Evolutionary conservation across 345 rosid species (phyloP).

Genomic region (Eutrema yunnanense): DNA sequence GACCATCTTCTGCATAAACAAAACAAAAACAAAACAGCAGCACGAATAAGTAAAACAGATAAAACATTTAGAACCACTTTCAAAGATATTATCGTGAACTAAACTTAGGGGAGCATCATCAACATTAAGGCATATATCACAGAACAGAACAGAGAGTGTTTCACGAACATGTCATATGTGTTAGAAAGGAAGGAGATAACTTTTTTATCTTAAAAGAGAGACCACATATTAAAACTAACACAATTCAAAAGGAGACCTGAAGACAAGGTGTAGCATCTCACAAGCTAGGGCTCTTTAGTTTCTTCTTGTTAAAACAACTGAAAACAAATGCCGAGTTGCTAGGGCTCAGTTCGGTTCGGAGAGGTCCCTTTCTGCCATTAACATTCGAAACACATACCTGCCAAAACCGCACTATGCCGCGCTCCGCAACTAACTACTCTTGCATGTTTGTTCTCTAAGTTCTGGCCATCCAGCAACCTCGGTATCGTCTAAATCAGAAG

Average conservation of each 20-base stretch:
- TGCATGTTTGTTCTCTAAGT: constrained; percentile 47
- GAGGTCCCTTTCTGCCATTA: constrained; percentile 7
- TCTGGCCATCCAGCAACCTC: constrained; percentile 53
- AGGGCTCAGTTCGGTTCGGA: constrained; percentile 13
- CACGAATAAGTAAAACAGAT: background rate
- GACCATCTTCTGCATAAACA: constrained; percentile 48
- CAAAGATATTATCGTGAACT: background rate
- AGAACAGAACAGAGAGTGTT: background rate
- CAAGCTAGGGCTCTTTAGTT: constrained; percentile 36
- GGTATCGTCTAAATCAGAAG: constrained; percentile 46
- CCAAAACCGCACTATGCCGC: constrained; percentile 57
- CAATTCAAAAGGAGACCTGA: constrained; percentile 31
- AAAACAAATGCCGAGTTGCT: constrained; percentile 22
- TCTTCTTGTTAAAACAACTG: constrained; percentile 27
- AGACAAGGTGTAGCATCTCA: constrained; percentile 26
- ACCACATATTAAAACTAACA: constrained; percentile 5
- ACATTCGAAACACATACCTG: constrained; percentile 43
- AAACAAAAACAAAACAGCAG: background rate
- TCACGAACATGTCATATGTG: background rate
- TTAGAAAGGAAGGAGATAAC: background rate
- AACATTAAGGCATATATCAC: background rate
- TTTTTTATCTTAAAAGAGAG: constrained; percentile 8
- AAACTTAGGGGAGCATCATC: background rate
- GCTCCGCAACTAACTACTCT: constrained; percentile 72
- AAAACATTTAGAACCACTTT: background rate